Base-by-base conservation (phyloP, 805 yeast species). In the Candida silvatica region DNA sequence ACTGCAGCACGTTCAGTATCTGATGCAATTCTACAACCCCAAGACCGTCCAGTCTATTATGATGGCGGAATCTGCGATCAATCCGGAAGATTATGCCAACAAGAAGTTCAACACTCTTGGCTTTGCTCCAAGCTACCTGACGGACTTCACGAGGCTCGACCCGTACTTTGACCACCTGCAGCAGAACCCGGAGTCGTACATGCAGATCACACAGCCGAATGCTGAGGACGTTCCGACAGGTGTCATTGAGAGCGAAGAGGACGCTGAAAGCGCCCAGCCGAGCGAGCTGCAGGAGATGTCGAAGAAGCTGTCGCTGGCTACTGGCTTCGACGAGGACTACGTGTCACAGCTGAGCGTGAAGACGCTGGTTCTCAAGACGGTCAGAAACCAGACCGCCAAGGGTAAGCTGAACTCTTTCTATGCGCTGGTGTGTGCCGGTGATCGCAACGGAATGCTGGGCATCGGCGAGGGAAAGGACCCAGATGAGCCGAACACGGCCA, bases 401-500 rank as follows among this genome's bases (percentile, higher is more conserved):
- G 97, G 97, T 56, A 87, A 86, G 56, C 84, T 84, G 44, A 76
- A 80, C 34, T 74, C 85, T 27, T 80, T 76, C 56, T 90, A 83
- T 59, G 81, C 87, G 0, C 59, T 92, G 43, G 90, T 87, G 11
- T 82, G 87, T 25, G 96, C 83, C 12, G 98, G 98, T 32, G 95
- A 92, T 59, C 72, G 78, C 37, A 82, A 84, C 44, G 98, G 98
- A 44, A 82, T 86, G 80, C 68, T 92, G 40, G 97, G 97, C 25
- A 66, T 88, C 32, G 98, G 97, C 33, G 94, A 87, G 58, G 98
- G 97, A 42, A 85, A 84, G 53, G 90, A 92, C 41, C 68, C 86
- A 46, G 78, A 74, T 37, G 85, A 80, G 40, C 72, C 80, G 62
- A 64, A 80, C 34, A 70, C 71, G 36, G 95, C 97, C 3, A 70